Evolutionary conservation across 2,329 filamentous ascomycete species (phyloP), one percentile per base, ranked within the genome.

Genomic region (Penicillium sp.): DNA sequence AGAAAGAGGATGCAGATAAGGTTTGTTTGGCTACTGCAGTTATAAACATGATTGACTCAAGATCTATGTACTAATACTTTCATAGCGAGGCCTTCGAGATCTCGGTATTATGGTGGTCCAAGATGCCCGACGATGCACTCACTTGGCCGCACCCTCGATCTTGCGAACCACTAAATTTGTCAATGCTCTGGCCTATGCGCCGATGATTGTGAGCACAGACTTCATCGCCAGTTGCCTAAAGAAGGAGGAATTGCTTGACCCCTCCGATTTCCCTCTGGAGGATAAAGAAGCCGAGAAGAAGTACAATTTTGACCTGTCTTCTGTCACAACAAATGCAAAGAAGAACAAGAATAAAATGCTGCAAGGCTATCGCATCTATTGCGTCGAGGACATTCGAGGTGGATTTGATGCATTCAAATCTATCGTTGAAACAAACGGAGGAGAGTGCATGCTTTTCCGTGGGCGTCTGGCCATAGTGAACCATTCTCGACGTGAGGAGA

Each of bases 141-240:
- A 96, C 71, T 84, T 99, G 11, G 92, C 91, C 34, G 93, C 93
- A 4, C 94, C 93, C 0, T 84, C 86, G 41, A 86, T 97, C 60
- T 85, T 97, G 34, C 88, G 94, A 38, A 99, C 94, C 0, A 87
- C 91, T 71, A 99, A 99, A 70, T 99, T 99, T 70, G 87, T 97
- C 49, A 89, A 88, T 60, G 91, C 92, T 13, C 78, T 99, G 29
- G 92, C 94, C 19, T 87, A 86, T 58, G 92, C 90, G 0, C 91
- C 92, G 0, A 82, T 84, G 1, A 84, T 97, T 43, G 83, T 97
- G 53, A 87, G 86, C 45, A 89, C 88, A 0, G 82, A 84, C 9
- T 99, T 91, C 72, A 84, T 99, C 56, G 89, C 93, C 55, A 81
- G 84, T 25, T 91, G 89, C 46, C 80, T 97, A 11, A 85, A 89